Evolutionary conservation across 2,329 filamentous ascomycete genomes (phyloP), one percentile per base, ranked within the genome.

Genomic region (Aureobasidium lini): DNA sequence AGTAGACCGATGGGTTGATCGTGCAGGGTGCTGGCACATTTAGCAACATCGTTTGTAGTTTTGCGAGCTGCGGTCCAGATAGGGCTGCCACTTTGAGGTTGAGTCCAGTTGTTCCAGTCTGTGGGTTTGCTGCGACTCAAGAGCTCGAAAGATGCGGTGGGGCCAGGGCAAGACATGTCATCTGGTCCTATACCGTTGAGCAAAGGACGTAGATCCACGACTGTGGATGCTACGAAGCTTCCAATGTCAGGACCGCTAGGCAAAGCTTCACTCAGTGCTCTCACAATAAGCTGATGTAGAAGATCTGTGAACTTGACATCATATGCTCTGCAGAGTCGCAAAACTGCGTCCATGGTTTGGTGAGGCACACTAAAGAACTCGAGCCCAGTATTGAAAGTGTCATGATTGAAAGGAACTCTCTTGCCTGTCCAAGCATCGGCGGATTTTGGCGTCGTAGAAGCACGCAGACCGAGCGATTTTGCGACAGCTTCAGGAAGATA

Each of bases 1-100:
- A 80, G 65, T 9, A 80, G 64, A 0, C 75, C 77, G 11, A 79
- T 69, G 1, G 76, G 65, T 59, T 77, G 76, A 47, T 77, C 72
- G 7, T 69, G 63, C 0, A 75, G 64, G 0, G 65, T 70, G 0
- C 62, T 63, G 0, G 71, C 70, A 15, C 67, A 62, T 34, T 69
- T 63, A 7, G 70, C 69, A 1, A 79, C 66, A 1, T 60, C 49
- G 16, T 65, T 62, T 0, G 75, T 76, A 10, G 68, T 68, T 1
- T 56, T 57, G 8, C 66, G 62, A 0, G 73, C 73, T 2, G 64
- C 61, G 1, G 39, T 34, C 77, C 77, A 80, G 18, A 57, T 32
- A 6, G 49, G 8, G 6, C 37, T 49, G 23, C 11, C 5, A 37
- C 42, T 39, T 29, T 46, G 10, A 11, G 15, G 10, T 32, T 31